A percentile compares a stretch with the other conserved stretches of the same genome.
phyloP scores from a whole-genome alignment of 2,329 filamentous ascomycete genomes.

The Esteya vermicola region DNA sequence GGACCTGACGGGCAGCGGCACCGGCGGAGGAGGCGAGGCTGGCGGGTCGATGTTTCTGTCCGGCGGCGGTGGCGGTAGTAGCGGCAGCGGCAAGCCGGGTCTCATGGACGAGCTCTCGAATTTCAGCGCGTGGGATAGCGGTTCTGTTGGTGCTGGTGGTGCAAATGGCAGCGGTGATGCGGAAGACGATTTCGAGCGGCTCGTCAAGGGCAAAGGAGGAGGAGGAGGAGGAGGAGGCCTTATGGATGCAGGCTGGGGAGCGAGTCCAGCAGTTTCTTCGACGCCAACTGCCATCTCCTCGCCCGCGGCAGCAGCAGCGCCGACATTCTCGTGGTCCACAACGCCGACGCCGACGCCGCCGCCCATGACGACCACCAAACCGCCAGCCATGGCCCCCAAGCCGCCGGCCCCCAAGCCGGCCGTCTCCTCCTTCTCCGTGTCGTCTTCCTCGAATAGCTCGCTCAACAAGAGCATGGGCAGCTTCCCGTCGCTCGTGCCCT shows the following conservation, averaged over 20 bases:
- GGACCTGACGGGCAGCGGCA: conserved; percentile 38
- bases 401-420: conserved; percentile 12
- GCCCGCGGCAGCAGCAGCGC: conserved; percentile 19
- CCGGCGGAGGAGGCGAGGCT: conserved; percentile 12
- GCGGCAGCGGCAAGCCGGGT: conserved; percentile 23
- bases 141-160: no score
- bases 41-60: no score
- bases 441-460: conserved; percentile 48
- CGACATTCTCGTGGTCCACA: conserved; percentile 51
- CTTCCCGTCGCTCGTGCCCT: conserved; percentile 41
- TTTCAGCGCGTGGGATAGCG: conserved; percentile 36
- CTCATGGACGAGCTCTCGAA: conserved; percentile 55
- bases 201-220: conserved; percentile 57
- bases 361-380: not conserved
- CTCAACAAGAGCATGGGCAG: no score
- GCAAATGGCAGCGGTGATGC: conserved; percentile 27
- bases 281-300: conserved; percentile 18
- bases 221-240: not conserved
- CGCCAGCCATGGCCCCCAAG: conserved; percentile 18
- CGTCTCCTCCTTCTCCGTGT: no score
- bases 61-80: conserved; percentile 26
- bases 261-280: conserved; percentile 7
- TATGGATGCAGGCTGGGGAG: conserved; percentile 8
- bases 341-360: conserved; percentile 20
- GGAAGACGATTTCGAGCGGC: conserved; percentile 69